These are phyloP conservation scores for Cyberlindnera bimundalis DNA, from an alignment of 805 yeast genomes.

Conservation along the genomic window DNA sequence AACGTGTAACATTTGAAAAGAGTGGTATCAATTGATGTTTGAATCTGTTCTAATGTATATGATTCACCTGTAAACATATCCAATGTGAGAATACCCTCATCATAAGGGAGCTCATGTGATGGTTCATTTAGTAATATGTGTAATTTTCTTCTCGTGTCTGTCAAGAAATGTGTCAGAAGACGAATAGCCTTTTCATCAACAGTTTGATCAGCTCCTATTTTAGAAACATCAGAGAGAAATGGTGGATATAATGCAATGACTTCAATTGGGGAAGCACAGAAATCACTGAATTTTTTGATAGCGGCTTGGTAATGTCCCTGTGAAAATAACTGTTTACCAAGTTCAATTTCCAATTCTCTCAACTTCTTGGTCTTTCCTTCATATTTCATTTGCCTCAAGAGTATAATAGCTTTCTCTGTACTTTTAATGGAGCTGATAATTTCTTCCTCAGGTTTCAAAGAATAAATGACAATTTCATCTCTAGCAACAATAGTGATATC, in stretches of 20 bases:
- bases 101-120: conserved; percentile 10
- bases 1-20: conserved; percentile 70
- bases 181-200: conserved; percentile 6
- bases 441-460: conserved; percentile 3
- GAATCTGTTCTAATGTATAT: conserved; percentile 35
- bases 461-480: conserved; percentile 4
- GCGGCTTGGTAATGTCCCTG: conserved; percentile 34
- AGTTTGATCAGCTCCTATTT: not conserved
- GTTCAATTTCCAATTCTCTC: conserved; percentile 41
- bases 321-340: conserved; percentile 35
- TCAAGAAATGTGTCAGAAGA: conserved; percentile 38
- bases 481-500: not conserved
- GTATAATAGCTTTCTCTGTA: conserved; percentile 31
- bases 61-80: conserved; percentile 17
- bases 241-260: conserved; percentile 47
- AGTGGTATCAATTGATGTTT: conserved; percentile 64
- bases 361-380: conserved; percentile 33
- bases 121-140: conserved; percentile 27
- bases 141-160: conserved; percentile 47
- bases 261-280: conserved; percentile 55
- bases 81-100: conserved; percentile 16
- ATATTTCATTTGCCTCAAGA: conserved; percentile 34
- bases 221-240: conserved; percentile 23
- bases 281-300: conserved; percentile 44
- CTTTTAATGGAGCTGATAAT: conserved; percentile 9